Base-by-base conservation (phyloP, 176 grass and related monocot species). In the Avena eriantha region DNA sequence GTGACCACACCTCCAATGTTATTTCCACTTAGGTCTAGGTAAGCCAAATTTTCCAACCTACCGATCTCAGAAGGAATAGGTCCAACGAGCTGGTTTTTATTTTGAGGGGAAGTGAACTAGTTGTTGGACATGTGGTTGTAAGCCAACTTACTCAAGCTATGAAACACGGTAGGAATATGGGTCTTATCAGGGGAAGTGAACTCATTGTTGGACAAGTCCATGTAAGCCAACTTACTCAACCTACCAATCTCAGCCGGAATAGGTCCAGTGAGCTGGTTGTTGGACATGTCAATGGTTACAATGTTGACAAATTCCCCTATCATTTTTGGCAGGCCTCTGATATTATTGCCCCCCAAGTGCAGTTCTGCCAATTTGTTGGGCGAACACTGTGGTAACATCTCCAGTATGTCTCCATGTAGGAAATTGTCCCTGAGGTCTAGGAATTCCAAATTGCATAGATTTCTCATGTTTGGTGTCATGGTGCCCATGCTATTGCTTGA, bases 211-310 rank as follows among this genome's bases (percentile, higher is more conserved):
- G 36, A 51, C 49, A 82, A 34, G 16, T 58, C 13, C 7, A 58
- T 1, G 1, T 3, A 3, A 57, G 80, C 10, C 33, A 72, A 58
- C 56, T 58, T 83, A 24, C 8, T 16, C 1, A 83, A 68, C 67
- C 3, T 7, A 34, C 85, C 69, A 0, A 93, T 78, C 88, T 80
- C 77, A 1, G 31, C 1, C n/a, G 89, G 89, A 9, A 91, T 54
- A 16, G 4, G n/a, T 23, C 90, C 86, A 10, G 53, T 79, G 16
- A 91, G 79, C 2, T 75, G 77, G 26, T 87, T 87, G 9, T 73
- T 7, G 1, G 64, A 65, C 3, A 91, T 29, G 47, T 80, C 84
- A 84, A 91, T 81, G 39, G 17, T 46, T 7, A 82, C 77, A 8
- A 78, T 16, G 4, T 61, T 78, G 26, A 16, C 0, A 13, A 76